These are phyloP conservation scores for Coprinopsis sp. DNA, from an alignment of 768 basidiomycete genomes.

Conservation along the genomic window DNA sequence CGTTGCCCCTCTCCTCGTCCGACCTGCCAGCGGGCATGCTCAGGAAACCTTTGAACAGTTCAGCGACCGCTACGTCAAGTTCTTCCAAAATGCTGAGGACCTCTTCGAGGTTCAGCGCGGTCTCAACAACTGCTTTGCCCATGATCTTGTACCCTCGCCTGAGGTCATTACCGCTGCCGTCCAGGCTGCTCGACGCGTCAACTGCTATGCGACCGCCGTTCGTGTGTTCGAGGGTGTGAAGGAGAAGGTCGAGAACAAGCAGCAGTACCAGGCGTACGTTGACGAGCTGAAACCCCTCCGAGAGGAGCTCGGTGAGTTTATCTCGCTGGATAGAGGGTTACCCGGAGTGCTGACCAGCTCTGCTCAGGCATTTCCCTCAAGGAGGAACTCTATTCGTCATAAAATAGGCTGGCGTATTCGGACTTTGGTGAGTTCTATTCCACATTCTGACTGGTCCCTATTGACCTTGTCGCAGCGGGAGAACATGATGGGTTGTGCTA, in stretches of 20 bases:
- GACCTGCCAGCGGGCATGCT: constrained; percentile 57
- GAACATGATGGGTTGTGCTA: too few species aligned
- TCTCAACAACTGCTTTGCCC: constrained; percentile 99
- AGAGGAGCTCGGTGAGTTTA: constrained; percentile 82
- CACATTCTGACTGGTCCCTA: too few species aligned
- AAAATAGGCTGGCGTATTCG: background rate
- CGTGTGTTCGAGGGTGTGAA: constrained; percentile 92
- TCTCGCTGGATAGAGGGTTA: background rate
- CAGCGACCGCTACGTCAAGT: constrained; percentile 87
- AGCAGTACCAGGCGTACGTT: constrained; percentile 91
- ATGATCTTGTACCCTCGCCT: constrained; percentile 89
- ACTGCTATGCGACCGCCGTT: constrained; percentile 97
- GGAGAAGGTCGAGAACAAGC: constrained; percentile 97
- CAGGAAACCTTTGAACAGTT: constrained; percentile 94
- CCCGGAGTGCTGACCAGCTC: constrained; percentile 1
- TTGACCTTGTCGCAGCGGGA: too few species aligned
- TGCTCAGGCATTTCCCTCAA: constrained; percentile 35
- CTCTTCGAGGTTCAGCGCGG: constrained; percentile 99
- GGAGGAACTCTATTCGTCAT: constrained; percentile 42
- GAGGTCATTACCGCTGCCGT: constrained; percentile 83
- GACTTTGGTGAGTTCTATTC: too few species aligned
- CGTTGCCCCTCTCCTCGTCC: constrained; percentile 39
- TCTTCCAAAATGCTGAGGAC: constrained; percentile 91
- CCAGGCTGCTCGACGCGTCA: constrained; percentile 82
- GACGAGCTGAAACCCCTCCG: constrained; percentile 84